Percentiles rank a stretch among this genome's conserved stretches.
Evolutionary conservation across 371 early-diverging fungal species (phyloP).

Genomic region (Actinomortierella ambigua): DNA sequence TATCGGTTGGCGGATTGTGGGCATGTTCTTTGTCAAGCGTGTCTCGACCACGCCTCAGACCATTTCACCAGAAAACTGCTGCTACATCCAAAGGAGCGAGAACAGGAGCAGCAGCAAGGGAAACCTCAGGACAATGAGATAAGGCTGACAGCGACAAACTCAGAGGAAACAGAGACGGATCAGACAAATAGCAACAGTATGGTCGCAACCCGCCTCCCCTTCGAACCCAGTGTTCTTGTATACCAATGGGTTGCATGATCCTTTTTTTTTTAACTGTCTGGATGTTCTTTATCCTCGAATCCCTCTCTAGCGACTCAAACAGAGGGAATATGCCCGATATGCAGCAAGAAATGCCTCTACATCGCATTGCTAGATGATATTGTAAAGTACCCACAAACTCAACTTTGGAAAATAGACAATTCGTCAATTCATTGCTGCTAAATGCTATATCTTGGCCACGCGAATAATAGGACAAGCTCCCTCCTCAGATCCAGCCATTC

Average conservation of each 20-base stretch:
- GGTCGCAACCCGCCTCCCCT: too few relatives aligned
- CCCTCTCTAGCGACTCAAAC: too few relatives aligned
- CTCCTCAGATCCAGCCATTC: conserved; percentile 15
- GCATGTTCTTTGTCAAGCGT: conserved; percentile 27
- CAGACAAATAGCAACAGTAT: too few relatives aligned
- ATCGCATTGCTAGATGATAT: not conserved
- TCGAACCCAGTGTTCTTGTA: too few relatives aligned
- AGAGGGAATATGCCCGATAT: too few relatives aligned
- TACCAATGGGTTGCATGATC: too few relatives aligned
- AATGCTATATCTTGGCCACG: not conserved
- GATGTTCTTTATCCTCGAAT: too few relatives aligned
- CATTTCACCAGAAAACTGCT: not conserved
- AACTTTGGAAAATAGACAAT: not conserved
- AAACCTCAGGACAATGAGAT: not conserved
- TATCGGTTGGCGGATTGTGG: conserved; percentile 37
- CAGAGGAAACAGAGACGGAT: too few relatives aligned
- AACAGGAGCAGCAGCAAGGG: not conserved
- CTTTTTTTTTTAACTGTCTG: too few relatives aligned
- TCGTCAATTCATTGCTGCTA: not conserved
- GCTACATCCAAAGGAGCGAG: not conserved
- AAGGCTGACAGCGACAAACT: not conserved
- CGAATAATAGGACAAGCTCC: conserved; percentile 18
- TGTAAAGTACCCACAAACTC: too few relatives aligned
- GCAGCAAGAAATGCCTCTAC: too few relatives aligned
- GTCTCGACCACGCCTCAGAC: conserved; percentile 14